These are phyloP conservation scores for Fallopia convolvulus DNA, from an alignment of 148 eudicot genomes.

Conservation along the genomic window DNA sequence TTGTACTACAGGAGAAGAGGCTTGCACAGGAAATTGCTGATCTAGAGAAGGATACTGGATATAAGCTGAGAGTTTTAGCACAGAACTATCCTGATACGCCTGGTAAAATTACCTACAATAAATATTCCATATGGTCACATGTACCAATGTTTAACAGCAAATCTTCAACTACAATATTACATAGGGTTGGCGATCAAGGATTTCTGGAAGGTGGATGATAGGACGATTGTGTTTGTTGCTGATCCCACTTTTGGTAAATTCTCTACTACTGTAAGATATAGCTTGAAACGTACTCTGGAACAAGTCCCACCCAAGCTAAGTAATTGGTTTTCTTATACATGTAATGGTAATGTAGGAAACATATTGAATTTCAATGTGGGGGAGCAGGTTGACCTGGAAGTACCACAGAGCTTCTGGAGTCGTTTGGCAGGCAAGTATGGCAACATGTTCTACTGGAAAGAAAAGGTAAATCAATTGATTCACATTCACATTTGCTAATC, in stretches of 20 bases:
- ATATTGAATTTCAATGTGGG: slow-evolving; percentile 90
- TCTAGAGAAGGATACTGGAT: slow-evolving; percentile 84
- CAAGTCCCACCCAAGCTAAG: no score
- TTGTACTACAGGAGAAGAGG: slow-evolving; percentile 53
- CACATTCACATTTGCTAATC: no score
- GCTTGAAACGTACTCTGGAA: neutral
- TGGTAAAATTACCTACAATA: slow-evolving; percentile 25
- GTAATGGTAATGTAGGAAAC: slow-evolving; percentile 46
- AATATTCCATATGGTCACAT: no score
- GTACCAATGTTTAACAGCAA: neutral
- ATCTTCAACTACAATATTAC: neutral
- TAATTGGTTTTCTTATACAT: no score
- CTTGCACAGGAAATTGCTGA: slow-evolving; percentile 58
- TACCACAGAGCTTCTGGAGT: slow-evolving; percentile 94
- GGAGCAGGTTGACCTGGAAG: slow-evolving; percentile 61
- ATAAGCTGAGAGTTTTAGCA: slow-evolving; percentile 78
- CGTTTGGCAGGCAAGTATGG: slow-evolving; percentile 92
- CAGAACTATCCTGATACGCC: slow-evolving; percentile 98
- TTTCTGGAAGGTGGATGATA: slow-evolving; percentile 90
- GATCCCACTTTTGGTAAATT: slow-evolving; percentile 93
- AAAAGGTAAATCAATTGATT: no score
- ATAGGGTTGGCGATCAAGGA: slow-evolving; percentile 89
- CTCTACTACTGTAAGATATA: neutral
- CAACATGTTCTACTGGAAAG: slow-evolving; percentile 94
- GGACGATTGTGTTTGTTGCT: slow-evolving; percentile 88